Evolutionary conservation across 1,284 basidiomycete species (phyloP), one percentile per base, ranked within the genome.

Genomic region (Hemileccinum hortonii): DNA sequence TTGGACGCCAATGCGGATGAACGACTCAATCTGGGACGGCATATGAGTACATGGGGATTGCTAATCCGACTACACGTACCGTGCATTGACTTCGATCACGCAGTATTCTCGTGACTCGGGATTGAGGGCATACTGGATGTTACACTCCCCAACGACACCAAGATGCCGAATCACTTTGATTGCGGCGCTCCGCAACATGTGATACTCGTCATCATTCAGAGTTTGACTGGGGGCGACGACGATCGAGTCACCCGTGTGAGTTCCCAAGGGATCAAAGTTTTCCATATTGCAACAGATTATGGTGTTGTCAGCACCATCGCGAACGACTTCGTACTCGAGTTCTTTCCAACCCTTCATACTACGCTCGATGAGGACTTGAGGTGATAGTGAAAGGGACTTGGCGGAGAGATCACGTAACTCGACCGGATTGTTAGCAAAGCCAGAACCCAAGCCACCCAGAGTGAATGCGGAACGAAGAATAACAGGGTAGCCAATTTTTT

Each of bases 301-400:
- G 11, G 93, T 93, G 73, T 93, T 93, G 69, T 99, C 94, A 49
- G 93, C 93, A 62, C 86, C 94, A 72, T 99, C 97, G 58, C 97
- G 90, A 63, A 99, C 95, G 52, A 99, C 97, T 73, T 99, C 97
- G 67, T 99, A 99, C 75, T 99, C 97, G 62, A 98, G 82, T 77
- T 99, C 97, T 72, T 99, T 99, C 97, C 97, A 99, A 43, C 97
- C 97, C 75, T 98, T 98, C 86, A 99, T 91, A 65, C 91, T 94
- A 62, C 94, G 92, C 74, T 99, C 97, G 61, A 99, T 95, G 52
- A 99, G 81, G 44, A 99, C 93, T 73, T 99, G 97, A 44, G 97
- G 97, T 62, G 87, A 92, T 35, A 98, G 79, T 69, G 86, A 88
- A 55, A 99, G 82, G 67, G 89, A 87, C 73, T 91, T 95, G 36